These are phyloP conservation scores for Globisporangium emineosum DNA, from an alignment of 352 stramenopile species.

Conservation along the genomic window DNA sequence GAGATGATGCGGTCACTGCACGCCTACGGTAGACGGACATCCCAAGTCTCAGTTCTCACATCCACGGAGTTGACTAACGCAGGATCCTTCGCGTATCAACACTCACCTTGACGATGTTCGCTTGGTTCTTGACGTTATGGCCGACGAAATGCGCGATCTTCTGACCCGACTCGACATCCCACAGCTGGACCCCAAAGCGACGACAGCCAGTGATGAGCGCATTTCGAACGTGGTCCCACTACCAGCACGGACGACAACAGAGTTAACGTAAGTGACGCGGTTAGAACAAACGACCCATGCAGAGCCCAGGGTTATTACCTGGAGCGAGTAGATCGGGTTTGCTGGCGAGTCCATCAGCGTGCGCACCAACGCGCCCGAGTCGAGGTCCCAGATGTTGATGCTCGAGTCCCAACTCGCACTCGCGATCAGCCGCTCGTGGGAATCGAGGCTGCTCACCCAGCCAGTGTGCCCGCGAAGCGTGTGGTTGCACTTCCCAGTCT, in stretches of 20 bases:
- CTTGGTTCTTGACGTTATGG: conserved; percentile 25
- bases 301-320: conserved; percentile 16
- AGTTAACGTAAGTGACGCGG: not conserved
- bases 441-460: conserved; percentile 23
- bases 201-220: conserved; percentile 22
- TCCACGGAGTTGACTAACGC: not conserved
- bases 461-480: conserved; percentile 27
- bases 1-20: conserved; percentile 18
- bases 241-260: not conserved
- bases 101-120: conserved; percentile 27
- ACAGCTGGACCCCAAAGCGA: conserved; percentile 25
- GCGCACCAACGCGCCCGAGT: conserved; percentile 16
- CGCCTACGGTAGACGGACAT: conserved; percentile 7
- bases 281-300: too few relatives aligned
- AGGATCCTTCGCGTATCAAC: not conserved
- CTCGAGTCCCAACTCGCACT: conserved; percentile 23
- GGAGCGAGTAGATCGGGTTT: conserved; percentile 29
- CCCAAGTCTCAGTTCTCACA: not conserved
- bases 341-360: conserved; percentile 21
- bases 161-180: conserved; percentile 23
- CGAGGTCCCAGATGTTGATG: conserved; percentile 25
- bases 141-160: conserved; percentile 21
- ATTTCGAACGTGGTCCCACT: conserved; percentile 22
- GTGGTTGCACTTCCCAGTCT: conserved; percentile 22
- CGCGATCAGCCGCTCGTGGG: conserved; percentile 8